phyloP scores from a whole-genome alignment of 2,329 filamentous ascomycete genomes.

The Aspergillus sp. region DNA sequence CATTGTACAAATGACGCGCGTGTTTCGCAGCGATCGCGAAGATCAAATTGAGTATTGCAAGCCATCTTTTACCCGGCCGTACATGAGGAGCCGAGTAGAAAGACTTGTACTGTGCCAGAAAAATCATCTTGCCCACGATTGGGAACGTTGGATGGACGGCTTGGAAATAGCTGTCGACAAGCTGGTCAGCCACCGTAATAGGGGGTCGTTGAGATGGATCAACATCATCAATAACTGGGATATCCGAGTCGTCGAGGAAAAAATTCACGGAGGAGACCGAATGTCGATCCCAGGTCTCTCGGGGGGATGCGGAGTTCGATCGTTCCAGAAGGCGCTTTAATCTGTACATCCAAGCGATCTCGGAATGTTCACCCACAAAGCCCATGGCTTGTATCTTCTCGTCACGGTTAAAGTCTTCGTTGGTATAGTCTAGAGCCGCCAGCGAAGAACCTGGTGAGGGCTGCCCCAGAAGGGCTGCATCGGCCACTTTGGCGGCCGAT shows the following conservation, averaged over 20 bases:
- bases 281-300: constrained; percentile 23
- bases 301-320: constrained; percentile 20
- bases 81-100: constrained; percentile 36
- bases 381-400: constrained; percentile 42
- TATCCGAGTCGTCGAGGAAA: constrained; percentile 43
- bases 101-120: constrained; percentile 41
- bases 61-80: constrained; percentile 42
- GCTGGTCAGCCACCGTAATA: constrained; percentile 39
- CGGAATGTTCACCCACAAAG: constrained; percentile 49
- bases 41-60: constrained; percentile 47
- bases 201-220: constrained; percentile 41
- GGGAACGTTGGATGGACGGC: constrained; percentile 46
- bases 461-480: constrained; percentile 14
- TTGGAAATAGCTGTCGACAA: constrained; percentile 44
- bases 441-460: constrained; percentile 32
- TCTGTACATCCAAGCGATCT: constrained; percentile 47
- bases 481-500: constrained; percentile 11
- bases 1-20: constrained; percentile 31
- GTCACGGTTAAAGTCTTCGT: constrained; percentile 47
- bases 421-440: constrained; percentile 41
- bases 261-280: constrained; percentile 40
- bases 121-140: constrained; percentile 43
- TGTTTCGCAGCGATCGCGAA: constrained; percentile 47
- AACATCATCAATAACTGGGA: constrained; percentile 35
- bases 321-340: constrained; percentile 40